Percentiles rank a stretch among this genome's conserved stretches.
Evolutionary conservation across 1,284 basidiomycete genomes (phyloP).

Genomic region (Moniliella sp.): DNA sequence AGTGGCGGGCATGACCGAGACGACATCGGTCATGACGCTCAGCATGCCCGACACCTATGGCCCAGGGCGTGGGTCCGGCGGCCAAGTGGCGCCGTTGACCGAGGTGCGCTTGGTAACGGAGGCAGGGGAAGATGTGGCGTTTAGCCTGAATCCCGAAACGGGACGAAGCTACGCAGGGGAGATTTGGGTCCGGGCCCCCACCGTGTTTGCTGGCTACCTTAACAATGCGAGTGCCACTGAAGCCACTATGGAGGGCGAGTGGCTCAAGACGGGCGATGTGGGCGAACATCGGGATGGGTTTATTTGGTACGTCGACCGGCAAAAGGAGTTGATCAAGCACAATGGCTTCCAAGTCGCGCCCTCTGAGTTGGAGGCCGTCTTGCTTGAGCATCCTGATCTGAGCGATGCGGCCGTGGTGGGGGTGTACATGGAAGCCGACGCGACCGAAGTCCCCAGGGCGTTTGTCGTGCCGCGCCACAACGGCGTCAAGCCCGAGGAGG

Average conservation of each 20-base stretch:
- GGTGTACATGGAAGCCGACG: slow-evolving; percentile 52
- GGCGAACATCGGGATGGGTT: slow-evolving; percentile 8
- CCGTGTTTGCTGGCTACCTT: slow-evolving; percentile 38
- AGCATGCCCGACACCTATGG: too few relatives aligned
- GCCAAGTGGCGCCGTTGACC: slow-evolving; percentile 6
- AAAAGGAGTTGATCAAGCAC: slow-evolving; percentile 11
- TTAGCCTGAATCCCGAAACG: too few relatives aligned
- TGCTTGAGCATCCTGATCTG: slow-evolving; percentile 51
- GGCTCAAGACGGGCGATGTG: slow-evolving; percentile 24
- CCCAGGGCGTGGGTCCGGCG: slow-evolving; percentile 4
- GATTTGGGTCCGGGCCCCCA: slow-evolving; percentile 37
- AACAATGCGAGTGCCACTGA: slow-evolving; percentile 29
- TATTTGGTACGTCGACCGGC: slow-evolving; percentile 21
- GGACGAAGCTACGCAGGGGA: slow-evolving; percentile 38
- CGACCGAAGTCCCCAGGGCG: slow-evolving; percentile 54
- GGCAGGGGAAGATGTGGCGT: slow-evolving; percentile 21
- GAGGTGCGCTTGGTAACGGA: slow-evolving; percentile 17
- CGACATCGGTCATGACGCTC: too few relatives aligned
- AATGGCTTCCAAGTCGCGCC: slow-evolving; percentile 21
- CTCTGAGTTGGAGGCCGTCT: slow-evolving; percentile 48
- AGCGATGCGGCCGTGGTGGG: slow-evolving; percentile 53
- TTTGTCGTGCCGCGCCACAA: slow-evolving; percentile 44
- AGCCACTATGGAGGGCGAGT: slow-evolving; percentile 12
- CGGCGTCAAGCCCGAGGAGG: slow-evolving; percentile 37
- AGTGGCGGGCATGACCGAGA: too few relatives aligned